Conservation (phyloP, 106 monocot species). For the Acorus gramineus region DNA sequence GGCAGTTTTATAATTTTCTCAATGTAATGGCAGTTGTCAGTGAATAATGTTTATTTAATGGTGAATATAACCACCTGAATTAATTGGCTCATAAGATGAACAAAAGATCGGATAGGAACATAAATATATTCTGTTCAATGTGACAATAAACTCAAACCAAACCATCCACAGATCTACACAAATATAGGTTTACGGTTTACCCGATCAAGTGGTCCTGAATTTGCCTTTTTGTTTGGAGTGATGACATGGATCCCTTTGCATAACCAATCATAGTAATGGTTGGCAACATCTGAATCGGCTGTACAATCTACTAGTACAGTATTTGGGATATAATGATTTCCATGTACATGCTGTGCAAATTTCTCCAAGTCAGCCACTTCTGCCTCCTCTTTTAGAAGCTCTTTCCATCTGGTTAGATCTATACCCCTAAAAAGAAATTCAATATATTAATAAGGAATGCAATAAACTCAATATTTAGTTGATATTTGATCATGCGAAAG, state of each 20-base stretch:
- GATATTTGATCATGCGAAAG: too few relatives aligned
- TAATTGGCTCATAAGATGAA: neutral
- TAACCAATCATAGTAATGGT: conserved; percentile 82
- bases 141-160: neutral
- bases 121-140: neutral
- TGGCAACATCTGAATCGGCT: conserved; percentile 72
- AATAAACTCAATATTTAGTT: neutral
- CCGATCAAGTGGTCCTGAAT: conserved; percentile 91
- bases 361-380: conserved; percentile 55
- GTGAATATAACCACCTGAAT: neutral
- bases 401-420: conserved; percentile 75
- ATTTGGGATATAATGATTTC: conserved; percentile 87
- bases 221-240: conserved; percentile 98
- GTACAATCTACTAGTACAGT: conserved; percentile 95
- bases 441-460: conserved; percentile 1
- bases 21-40: too few relatives aligned
- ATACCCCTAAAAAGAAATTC: conserved; percentile 47
- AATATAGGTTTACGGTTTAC: conserved; percentile 52
- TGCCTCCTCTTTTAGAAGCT: conserved; percentile 45
- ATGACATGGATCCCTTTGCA: conserved; percentile 90
- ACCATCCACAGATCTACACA: too few relatives aligned
- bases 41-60: too few relatives aligned
- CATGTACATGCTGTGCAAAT: conserved; percentile 65
- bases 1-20: too few relatives aligned
- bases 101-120: neutral